A percentile compares a stretch with the other conserved stretches of the same genome.
Evolutionary conservation across 306 rosid genomes (phyloP).

Genomic region (Cicer judaicum): DNA sequence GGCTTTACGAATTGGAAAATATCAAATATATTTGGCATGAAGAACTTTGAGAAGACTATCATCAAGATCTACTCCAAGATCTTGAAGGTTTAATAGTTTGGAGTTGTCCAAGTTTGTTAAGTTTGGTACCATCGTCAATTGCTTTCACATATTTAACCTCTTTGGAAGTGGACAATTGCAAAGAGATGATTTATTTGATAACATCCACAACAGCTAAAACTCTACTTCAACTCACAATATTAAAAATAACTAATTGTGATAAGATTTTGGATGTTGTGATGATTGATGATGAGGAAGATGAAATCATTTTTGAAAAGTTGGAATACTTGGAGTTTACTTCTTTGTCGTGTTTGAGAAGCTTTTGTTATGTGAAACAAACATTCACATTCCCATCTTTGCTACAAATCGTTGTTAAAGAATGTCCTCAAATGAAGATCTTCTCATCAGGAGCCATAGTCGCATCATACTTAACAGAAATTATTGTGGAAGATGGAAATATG

Average conservation of each 20-base stretch:
- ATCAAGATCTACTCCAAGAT: background rate
- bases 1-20: background rate
- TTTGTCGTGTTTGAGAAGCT: background rate
- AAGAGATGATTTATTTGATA: background rate
- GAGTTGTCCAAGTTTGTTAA: background rate
- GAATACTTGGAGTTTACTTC: background rate
- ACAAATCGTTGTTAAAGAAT: background rate
- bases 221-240: background rate
- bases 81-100: background rate
- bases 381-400: background rate
- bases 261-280: background rate
- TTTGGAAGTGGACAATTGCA: background rate
- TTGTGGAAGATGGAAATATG: background rate
- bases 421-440: background rate
- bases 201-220: slow-evolving; percentile 7
- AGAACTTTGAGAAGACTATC: background rate
- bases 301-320: background rate
- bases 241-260: background rate
- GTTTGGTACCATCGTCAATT: background rate
- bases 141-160: background rate
- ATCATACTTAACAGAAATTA: background rate
- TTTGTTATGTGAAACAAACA: background rate
- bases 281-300: background rate
- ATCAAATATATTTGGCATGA: background rate
- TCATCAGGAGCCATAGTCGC: background rate